A percentile compares a stretch with the other conserved stretches of the same genome.
phyloP scores from a whole-genome alignment of 139 green algal genomes.

The Tetraselmis striata region DNA sequence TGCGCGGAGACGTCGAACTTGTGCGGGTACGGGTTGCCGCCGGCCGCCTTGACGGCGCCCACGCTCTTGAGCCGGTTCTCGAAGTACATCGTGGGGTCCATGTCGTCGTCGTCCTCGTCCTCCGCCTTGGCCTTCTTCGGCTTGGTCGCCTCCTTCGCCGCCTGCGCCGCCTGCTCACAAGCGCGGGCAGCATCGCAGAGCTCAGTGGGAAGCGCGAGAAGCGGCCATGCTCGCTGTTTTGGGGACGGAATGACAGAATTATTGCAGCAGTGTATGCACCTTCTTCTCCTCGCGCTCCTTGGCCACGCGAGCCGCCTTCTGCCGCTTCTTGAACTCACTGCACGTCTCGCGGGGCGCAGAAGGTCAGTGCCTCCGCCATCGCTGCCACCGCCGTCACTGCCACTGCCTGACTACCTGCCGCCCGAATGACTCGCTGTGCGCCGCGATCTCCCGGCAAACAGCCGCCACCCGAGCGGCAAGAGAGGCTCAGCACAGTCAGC shows the following conservation, averaged over 20 bases:
- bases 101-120: constrained; percentile 55
- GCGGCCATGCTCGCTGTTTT: too few species aligned
- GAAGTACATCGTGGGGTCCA: constrained; percentile 84
- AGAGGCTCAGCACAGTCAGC: not conserved
- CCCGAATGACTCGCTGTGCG: not conserved
- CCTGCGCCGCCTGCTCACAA: constrained; percentile 32
- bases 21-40: constrained; percentile 95
- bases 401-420: too few species aligned
- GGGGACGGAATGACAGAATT: too few species aligned
- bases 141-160: constrained; percentile 33
- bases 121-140: constrained; percentile 52
- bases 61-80: constrained; percentile 77
- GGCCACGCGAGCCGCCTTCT: constrained; percentile 67
- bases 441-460: not conserved
- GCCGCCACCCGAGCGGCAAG: too few species aligned
- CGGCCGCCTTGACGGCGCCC: constrained; percentile 60
- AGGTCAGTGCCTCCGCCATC: not conserved
- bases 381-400: not conserved
- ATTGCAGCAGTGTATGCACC: too few species aligned
- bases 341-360: not conserved
- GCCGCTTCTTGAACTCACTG: constrained; percentile 87
- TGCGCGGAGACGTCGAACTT: constrained; percentile 81
- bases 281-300: constrained; percentile 79
- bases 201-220: too few species aligned
- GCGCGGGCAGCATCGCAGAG: constrained; percentile 8